These are phyloP conservation scores for Malassezia pachydermatis DNA, from an alignment of 1,284 basidiomycete species.

Conservation along the genomic window DNA sequence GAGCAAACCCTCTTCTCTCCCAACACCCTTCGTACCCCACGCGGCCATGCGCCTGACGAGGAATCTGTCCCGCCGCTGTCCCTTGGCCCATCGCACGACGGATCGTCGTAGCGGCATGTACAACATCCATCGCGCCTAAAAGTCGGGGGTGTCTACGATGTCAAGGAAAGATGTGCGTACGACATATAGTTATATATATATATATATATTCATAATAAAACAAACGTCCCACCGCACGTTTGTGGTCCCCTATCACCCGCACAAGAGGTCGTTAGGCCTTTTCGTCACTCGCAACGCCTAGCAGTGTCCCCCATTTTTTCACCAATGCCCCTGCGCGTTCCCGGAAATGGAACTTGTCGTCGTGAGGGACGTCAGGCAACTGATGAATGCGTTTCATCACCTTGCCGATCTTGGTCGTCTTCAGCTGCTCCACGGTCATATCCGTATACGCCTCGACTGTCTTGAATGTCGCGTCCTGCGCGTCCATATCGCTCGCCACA, in stretches of 20 bases:
- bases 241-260: too few relatives aligned
- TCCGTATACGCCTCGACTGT: slow-evolving; percentile 68
- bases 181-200: too few relatives aligned
- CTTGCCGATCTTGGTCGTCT: slow-evolving; percentile 88
- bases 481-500: slow-evolving; percentile 45
- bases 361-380: slow-evolving; percentile 61
- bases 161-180: too few relatives aligned
- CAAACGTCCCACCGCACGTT: not conserved
- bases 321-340: slow-evolving; percentile 56
- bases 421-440: slow-evolving; percentile 73
- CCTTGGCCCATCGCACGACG: slow-evolving; percentile 5
- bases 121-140: not conserved
- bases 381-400: slow-evolving; percentile 89
- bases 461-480: slow-evolving; percentile 66
- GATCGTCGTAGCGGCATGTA: not conserved
- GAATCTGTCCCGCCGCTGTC: slow-evolving; percentile 12
- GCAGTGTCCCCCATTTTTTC: slow-evolving; percentile 44
- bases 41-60: not conserved
- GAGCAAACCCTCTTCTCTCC: slow-evolving; percentile 9
- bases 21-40: slow-evolving; percentile 9
- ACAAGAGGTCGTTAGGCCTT: too few relatives aligned
- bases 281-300: slow-evolving; percentile 2
- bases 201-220: not conserved
- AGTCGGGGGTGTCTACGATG: too few relatives aligned
- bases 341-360: slow-evolving; percentile 76